Evolutionary conservation across 768 basidiomycete genomes (phyloP), one percentile per base, ranked within the genome.

Genomic region (Grammothele lineata): DNA sequence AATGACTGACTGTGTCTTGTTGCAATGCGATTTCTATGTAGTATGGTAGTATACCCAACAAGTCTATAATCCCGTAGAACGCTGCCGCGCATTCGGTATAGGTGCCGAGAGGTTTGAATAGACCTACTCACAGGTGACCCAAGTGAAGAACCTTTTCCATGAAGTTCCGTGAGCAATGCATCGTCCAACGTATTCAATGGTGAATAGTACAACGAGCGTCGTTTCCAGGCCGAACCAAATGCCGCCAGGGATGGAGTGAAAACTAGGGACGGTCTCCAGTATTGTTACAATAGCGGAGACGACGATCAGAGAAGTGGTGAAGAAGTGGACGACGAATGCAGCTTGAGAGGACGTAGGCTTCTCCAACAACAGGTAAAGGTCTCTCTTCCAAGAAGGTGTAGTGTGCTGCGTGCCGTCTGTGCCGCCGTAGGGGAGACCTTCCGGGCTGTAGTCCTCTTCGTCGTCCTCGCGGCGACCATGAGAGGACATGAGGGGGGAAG

Each of bases 171-270:
- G 88, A n/a, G 88, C 89, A 1, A 87, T 46, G 59, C 78, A 78
- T 27, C 88, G 70, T 11, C 78, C 78, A 22, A 84, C 62, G 60
- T 89, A 94, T 65, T 96, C 92, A 47, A 91, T 72, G 0, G 92
- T 93, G 64, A 94, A 95, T 3, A 93, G 62, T 39, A 83, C 80
- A 21, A 94, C 92, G 9, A 94, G 65, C 42, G 76, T 82, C 15
- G 91, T 92, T 68, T 94, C 92, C 18, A 92, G 61, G 1, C 92
- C 92, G 51, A 95, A 95, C 81, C 92, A 91, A 6, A 85, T 70
- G 30, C 81, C 71, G 12, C 76, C 79, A 3, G 81, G 77, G 3
- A 83, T 79, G 9, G 76, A 74, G 60, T 87, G 87, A 53, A 90
- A 82, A 1, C 78, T 75, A 0, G 86, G 88, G 1, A 91, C 81